phyloP scores from a whole-genome alignment of 140 eudicot species.

The Stevia rebaudiana region DNA sequence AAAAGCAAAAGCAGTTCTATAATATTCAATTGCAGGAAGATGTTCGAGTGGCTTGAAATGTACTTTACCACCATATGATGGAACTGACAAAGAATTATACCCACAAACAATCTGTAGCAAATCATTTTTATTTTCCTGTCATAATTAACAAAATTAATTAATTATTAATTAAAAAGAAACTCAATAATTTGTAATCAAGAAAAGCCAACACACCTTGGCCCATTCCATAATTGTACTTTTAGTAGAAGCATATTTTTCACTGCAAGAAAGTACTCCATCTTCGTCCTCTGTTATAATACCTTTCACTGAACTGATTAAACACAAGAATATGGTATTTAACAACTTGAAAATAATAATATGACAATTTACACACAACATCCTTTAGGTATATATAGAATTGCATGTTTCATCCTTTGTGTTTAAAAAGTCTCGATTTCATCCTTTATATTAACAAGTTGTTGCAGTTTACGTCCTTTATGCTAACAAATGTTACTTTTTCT shows the following conservation, averaged over 20 bases:
- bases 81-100: constrained; percentile 63
- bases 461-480: too few relatives aligned
- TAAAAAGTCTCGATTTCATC: too few relatives aligned
- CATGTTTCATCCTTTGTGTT: too few relatives aligned
- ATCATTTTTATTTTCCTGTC: constrained; percentile 66
- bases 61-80: constrained; percentile 65
- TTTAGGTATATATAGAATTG: too few relatives aligned
- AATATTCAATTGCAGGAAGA: constrained; percentile 63
- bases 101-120: constrained; percentile 70
- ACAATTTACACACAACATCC: too few relatives aligned
- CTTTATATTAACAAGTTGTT: too few relatives aligned
- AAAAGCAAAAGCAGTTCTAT: constrained; percentile 61
- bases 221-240: constrained; percentile 61
- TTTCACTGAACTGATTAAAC: constrained; percentile 71
- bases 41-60: constrained; percentile 91
- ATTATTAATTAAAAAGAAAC: constrained; percentile 6
- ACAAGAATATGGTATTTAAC: constrained; percentile 23
- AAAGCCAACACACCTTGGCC: constrained; percentile 64
- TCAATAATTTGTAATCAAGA: not conserved
- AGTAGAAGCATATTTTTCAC: constrained; percentile 43
- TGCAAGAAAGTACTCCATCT: constrained; percentile 36
- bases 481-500: too few relatives aligned
- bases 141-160: constrained; percentile 13
- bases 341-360: not conserved
- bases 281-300: constrained; percentile 59